Evolutionary conservation across 257 asterid species (phyloP).

Genomic region (Marsdenia floribunda): DNA sequence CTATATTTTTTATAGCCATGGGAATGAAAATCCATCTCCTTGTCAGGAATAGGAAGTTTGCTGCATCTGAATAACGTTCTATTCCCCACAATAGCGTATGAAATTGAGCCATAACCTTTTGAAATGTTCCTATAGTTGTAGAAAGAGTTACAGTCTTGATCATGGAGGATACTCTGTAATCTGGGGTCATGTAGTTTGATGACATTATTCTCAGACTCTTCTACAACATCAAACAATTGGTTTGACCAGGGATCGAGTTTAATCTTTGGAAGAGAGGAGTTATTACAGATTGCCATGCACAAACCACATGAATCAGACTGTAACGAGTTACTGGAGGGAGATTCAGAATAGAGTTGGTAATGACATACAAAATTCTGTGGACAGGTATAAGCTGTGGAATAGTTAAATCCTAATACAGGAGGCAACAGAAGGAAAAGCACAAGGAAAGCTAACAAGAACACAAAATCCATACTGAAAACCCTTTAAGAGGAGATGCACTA

Average conservation of each 20-base stretch:
- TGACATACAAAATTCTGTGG: slow-evolving; percentile 21
- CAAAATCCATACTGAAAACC: not conserved
- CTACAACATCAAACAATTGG: not conserved
- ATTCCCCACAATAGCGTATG: slow-evolving; percentile 17
- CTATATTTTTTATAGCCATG: not conserved
- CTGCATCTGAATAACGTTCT: slow-evolving; percentile 22
- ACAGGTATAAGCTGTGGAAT: not conserved
- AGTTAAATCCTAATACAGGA: not conserved
- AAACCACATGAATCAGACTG: slow-evolving; percentile 28
- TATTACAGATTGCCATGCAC: slow-evolving; percentile 14
- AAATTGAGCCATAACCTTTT: slow-evolving; percentile 17
- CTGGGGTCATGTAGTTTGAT: not conserved
- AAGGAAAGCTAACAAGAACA: not conserved
- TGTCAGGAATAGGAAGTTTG: no score
- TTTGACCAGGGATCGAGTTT: slow-evolving; percentile 6
- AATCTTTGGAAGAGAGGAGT: slow-evolving; percentile 14
- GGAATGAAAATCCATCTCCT: not conserved
- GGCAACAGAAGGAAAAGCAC: not conserved
- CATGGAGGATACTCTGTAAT: not conserved
- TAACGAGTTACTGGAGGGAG: slow-evolving; percentile 17
- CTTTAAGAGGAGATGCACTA: no score
- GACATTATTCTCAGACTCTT: not conserved
- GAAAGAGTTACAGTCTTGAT: not conserved
- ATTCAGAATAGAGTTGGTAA: not conserved
- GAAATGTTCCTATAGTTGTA: not conserved